These are phyloP conservation scores for Sporothrix globosa DNA, from an alignment of 2,329 filamentous ascomycete species.

Conservation along the genomic window DNA sequence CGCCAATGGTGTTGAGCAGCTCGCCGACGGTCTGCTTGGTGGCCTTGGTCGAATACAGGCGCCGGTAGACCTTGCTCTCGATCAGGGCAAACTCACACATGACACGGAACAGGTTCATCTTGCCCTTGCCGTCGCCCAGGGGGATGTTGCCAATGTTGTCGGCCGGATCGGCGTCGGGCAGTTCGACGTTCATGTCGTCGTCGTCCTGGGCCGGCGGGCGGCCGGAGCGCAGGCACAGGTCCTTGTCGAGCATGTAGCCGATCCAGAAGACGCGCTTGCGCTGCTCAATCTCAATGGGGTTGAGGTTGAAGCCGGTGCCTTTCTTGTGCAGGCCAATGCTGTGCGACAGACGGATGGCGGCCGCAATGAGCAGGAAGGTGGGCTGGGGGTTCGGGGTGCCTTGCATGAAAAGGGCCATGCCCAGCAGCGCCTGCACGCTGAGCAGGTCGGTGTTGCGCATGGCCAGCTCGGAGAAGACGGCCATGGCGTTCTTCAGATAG, in stretches of 20 bases:
- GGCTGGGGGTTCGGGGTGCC: constrained; percentile 97
- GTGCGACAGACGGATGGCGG: constrained; percentile 86
- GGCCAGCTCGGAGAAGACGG: constrained; percentile 86
- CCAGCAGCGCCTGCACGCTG: constrained; percentile 89
- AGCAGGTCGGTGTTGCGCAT: constrained; percentile 95
- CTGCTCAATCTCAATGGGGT: constrained; percentile 92
- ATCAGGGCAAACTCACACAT: constrained; percentile 93
- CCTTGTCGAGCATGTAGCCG: constrained; percentile 67
- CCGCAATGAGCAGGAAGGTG: constrained; percentile 85
- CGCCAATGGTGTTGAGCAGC: constrained; percentile 90
- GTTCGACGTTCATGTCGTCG: constrained; percentile 87
- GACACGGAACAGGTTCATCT: constrained; percentile 90
- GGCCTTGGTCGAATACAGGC: constrained; percentile 88
- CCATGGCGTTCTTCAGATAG: constrained; percentile 95
- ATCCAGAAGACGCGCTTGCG: constrained; percentile 69
- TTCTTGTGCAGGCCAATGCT: constrained; percentile 95
- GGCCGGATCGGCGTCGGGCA: constrained; percentile 85
- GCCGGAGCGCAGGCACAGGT: constrained; percentile 62
- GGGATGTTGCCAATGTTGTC: constrained; percentile 97
- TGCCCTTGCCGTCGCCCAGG: constrained; percentile 82
- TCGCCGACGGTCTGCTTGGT: constrained; percentile 91
- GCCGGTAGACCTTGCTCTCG: constrained; percentile 91
- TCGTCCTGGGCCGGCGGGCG: constrained; percentile 65
- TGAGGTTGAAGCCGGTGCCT: constrained; percentile 89
- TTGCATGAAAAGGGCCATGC: constrained; percentile 92